These are phyloP conservation scores for Sporisorium exsertum DNA, from an alignment of 1,284 basidiomycete genomes.

Conservation along the genomic window DNA sequence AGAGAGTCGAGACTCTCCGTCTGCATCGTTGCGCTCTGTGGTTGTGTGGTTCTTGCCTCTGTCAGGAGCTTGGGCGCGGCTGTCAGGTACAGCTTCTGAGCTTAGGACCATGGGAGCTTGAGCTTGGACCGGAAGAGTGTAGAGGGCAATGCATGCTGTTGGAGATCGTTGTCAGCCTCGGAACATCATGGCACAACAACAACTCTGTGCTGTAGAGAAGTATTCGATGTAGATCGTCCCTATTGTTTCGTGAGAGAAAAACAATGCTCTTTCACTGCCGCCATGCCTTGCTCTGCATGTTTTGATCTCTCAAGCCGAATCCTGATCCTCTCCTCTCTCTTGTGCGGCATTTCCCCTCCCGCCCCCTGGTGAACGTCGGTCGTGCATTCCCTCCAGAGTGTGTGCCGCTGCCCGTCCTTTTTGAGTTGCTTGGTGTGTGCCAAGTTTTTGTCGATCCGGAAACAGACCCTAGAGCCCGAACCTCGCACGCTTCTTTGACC, in stretches of 20 bases:
- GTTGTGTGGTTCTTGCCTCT: neutral
- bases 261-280: no score
- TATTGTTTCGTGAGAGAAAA: no score
- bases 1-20: neutral
- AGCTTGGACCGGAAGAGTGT: no score
- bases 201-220: no score
- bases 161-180: no score
- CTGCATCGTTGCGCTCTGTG: neutral
- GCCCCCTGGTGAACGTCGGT: neutral
- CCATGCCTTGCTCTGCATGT: no score
- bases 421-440: no score
- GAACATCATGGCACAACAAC: no score
- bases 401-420: neutral
- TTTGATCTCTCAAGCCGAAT: no score
- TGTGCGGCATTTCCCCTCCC: neutral
- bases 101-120: neutral
- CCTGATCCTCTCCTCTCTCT: neutral
- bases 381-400: neutral
- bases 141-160: no score
- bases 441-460: constrained; percentile 9
- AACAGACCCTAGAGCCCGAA: constrained; percentile 4
- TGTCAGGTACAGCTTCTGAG: neutral
- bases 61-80: neutral
- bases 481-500: neutral
- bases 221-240: no score